Percentiles rank a stretch among this genome's conserved stretches.
These are phyloP conservation scores for Solanum piurae DNA, from an alignment of 257 asterid genomes.

Conservation along the genomic window DNA sequence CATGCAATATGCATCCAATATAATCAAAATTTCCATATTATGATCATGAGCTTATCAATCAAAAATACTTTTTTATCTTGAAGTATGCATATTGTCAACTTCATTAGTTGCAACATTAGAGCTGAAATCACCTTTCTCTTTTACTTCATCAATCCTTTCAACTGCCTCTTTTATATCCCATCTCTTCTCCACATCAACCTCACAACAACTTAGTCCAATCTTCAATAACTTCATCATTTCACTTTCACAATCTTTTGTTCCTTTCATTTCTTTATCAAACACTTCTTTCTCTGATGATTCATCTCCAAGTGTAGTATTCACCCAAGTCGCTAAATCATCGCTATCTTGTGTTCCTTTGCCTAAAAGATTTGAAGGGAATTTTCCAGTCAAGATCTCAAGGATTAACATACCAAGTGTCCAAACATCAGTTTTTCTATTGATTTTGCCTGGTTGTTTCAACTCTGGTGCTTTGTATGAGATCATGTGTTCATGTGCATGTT, in stretches of 20 bases:
- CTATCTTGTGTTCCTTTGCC: slow-evolving; percentile 31
- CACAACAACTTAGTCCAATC: slow-evolving; percentile 58
- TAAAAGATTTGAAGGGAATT: slow-evolving; percentile 52
- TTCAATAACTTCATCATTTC: slow-evolving; percentile 62
- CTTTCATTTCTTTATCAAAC: slow-evolving; percentile 49
- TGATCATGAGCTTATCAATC: not conserved
- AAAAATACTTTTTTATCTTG: slow-evolving; percentile 24
- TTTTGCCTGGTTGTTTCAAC: slow-evolving; percentile 34
- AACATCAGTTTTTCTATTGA: slow-evolving; percentile 71
- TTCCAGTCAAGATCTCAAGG: slow-evolving; percentile 61
- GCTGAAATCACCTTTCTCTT: slow-evolving; percentile 32
- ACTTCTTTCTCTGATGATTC: slow-evolving; percentile 21
- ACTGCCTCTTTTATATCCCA: slow-evolving; percentile 54
- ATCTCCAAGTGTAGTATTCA: slow-evolving; percentile 21
- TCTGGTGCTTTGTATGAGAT: slow-evolving; percentile 80
- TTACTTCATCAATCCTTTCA: slow-evolving; percentile 55
- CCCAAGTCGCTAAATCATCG: slow-evolving; percentile 44
- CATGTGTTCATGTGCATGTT: slow-evolving; percentile 74
- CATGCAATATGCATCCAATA: not conserved
- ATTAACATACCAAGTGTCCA: slow-evolving; percentile 82
- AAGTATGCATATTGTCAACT: slow-evolving; percentile 27
- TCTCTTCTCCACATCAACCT: slow-evolving; percentile 41
- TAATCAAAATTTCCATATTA: not conserved
- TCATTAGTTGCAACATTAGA: slow-evolving; percentile 43
- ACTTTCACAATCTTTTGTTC: slow-evolving; percentile 19